Base-by-base conservation (phyloP, 202 grass and related monocot genomes). In the Sporobolus alterniflorus region DNA sequence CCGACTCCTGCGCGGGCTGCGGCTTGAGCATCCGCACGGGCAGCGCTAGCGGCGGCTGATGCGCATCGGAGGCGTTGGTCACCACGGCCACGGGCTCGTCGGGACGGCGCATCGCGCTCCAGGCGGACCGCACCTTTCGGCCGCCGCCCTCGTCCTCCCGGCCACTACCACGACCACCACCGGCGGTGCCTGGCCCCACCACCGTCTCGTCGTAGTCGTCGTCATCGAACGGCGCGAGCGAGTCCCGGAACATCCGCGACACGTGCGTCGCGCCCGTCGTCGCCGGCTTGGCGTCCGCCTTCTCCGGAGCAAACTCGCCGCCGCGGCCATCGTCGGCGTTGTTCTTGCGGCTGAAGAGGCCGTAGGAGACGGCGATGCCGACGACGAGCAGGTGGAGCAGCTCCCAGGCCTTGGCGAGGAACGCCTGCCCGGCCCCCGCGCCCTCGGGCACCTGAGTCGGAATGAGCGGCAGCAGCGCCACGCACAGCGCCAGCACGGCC, bases 301-400 rank as follows among this genome's bases (percentile, higher is more conserved):
- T 75, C 2, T 36, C 83, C 10, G 62, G 62, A 13, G 64, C 52
- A 4, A 7, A n/a, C n/a, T n/a, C 41, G 25, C 11, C 52, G 54
- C 4, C 14, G 60, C 9, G 17, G 5, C 73, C 73, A 54, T 78
- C 89, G 22, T 70, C 72, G 18, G 66, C 26, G 66, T 2, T 43
- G 77, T 96, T 99, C 83, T 69, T 86, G 26, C 93, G 82, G 93
- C 96, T 88, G 89, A 99, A 99, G 14, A 99, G 85, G 60, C 96
- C 96, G 69, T 99, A 99, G 3, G 96, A 96, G 34, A 99, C 85
- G 43, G 83, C 93, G 80, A 96, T 83, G 21, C 96, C 96, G 7
- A 99, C 84, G 70, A 99, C 64, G 6, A 99, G 96, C 30, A 99
- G 91, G 73, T 99, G 89, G 28, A 99, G 71, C 50, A 99, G 87